Base-by-base conservation (phyloP, 805 yeast species). In the Zygosaccharomyces pseudorouxii region DNA sequence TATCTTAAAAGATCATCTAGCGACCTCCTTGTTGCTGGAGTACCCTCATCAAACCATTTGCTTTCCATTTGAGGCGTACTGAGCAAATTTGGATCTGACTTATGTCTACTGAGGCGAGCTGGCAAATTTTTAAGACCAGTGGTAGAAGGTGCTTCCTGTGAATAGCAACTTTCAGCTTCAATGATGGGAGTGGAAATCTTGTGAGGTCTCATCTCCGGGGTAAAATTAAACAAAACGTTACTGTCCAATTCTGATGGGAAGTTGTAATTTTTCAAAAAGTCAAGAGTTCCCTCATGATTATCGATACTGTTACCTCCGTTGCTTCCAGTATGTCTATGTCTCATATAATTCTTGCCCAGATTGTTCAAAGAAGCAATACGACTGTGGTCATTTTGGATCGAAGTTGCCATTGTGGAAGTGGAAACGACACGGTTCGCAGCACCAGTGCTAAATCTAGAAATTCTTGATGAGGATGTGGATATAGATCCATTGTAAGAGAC, bases 171-270 rank as follows among this genome's bases (percentile, higher is more conserved):
- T 10, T 40, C 48, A 12, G 38, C 38, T 35, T 45, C 48, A 22
- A 45, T 30, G 19, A 45, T 45, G n/a, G 48, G 48, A 5, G 48
- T 38, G 10, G 44, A 41, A 28, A 45, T 45, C 16, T 38, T 39
- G 10, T 41, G 35, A 25, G 37, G 28, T 30, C 28, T 36, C 11
- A 29, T 16, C 8, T 38, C 42, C 9, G 31, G 31, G 25, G 28
- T 35, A 5, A 41, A 41, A n/a, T 40, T 35, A 27, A 27, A 19
- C 11, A 29, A n/a, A 5, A 54, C 52, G 22, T 53, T 53, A 22
- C 56, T 57, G 35, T 62, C 67, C 25, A 63, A 41, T 6, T 63
- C 50, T 11, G 69, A 61, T 20, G 67, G 67, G 49, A 64, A 65
- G 22, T 52, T 53, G 43, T 60, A 62, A 48, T 61, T 57, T 40